These are phyloP conservation scores for Naganishia sp. DNA, from an alignment of 1,284 basidiomycete species.

Conservation along the genomic window DNA sequence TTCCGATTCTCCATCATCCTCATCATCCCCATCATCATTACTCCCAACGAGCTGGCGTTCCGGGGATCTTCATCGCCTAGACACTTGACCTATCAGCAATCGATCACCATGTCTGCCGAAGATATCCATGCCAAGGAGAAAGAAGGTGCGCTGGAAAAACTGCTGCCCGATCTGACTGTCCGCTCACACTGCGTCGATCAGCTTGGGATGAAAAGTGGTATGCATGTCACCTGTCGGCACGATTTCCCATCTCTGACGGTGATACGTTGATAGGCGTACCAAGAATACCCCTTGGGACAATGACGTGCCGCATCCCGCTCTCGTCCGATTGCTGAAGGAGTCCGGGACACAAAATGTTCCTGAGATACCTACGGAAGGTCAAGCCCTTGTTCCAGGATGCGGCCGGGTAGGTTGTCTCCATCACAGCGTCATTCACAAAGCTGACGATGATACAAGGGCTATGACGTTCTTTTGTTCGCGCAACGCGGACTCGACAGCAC, in stretches of 20 bases:
- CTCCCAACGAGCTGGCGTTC: too few relatives aligned
- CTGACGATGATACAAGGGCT: conserved; percentile 58
- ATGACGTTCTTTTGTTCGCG: conserved; percentile 64
- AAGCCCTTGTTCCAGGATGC: conserved; percentile 70
- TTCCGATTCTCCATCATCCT: neutral
- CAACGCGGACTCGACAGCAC: conserved; percentile 58
- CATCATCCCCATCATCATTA: too few relatives aligned
- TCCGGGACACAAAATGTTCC: conserved; percentile 53
- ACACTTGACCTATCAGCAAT: too few relatives aligned
- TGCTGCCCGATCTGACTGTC: neutral
- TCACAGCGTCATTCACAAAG: neutral
- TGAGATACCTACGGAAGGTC: conserved; percentile 60
- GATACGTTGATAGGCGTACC: conserved; percentile 56
- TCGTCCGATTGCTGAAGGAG: conserved; percentile 59
- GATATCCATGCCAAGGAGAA: conserved; percentile 19
- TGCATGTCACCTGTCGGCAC: neutral
- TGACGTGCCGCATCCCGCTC: conserved; percentile 61
- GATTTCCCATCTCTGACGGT: neutral
- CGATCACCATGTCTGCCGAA: conserved; percentile 1
- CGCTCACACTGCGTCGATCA: conserved; percentile 3
- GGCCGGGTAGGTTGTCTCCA: conserved; percentile 59
- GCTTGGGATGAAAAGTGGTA: conserved; percentile 39
- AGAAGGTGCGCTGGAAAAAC: conserved; percentile 1
- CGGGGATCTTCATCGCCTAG: too few relatives aligned
- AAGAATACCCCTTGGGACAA: conserved; percentile 68